phyloP scores from a whole-genome alignment of 345 rosid genomes.

The Eucalyptus cloeziana region DNA sequence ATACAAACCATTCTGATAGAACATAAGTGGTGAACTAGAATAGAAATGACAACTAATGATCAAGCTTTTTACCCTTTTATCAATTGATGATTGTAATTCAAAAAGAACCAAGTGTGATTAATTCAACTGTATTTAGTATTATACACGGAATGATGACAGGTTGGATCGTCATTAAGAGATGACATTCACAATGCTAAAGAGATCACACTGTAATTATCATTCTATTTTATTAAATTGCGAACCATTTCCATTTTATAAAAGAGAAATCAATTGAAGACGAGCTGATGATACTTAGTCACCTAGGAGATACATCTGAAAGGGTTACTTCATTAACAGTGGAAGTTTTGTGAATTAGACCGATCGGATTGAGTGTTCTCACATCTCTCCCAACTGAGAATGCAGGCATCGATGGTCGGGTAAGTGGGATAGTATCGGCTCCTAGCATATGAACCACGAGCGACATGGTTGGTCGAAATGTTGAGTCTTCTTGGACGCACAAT shows the following conservation, averaged over 20 bases:
- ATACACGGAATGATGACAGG: too few relatives aligned
- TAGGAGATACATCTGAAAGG: not conserved
- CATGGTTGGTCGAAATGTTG: not conserved
- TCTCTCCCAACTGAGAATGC: constrained; percentile 3
- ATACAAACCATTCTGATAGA: fast-evolving
- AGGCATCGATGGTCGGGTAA: constrained; percentile 9
- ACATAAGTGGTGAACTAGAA: not conserved
- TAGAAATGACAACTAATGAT: not conserved
- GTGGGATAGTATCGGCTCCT: not conserved
- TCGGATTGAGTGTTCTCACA: not conserved
- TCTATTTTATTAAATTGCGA: not conserved
- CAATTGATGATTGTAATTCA: not conserved
- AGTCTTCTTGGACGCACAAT: not conserved
- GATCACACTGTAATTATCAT: not conserved
- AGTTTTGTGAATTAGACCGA: not conserved
- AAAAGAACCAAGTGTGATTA: too few relatives aligned
- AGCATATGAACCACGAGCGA: not conserved
- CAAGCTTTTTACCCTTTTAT: not conserved
- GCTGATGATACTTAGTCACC: not conserved
- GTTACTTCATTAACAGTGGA: not conserved
- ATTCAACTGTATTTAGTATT: too few relatives aligned
- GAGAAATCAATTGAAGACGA: not conserved
- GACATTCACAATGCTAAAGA: not conserved
- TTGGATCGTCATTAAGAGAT: too few relatives aligned
- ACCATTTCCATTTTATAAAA: not conserved